Evolutionary conservation across 345 rosid species (phyloP).

Genomic region (Murraya paniculata): DNA sequence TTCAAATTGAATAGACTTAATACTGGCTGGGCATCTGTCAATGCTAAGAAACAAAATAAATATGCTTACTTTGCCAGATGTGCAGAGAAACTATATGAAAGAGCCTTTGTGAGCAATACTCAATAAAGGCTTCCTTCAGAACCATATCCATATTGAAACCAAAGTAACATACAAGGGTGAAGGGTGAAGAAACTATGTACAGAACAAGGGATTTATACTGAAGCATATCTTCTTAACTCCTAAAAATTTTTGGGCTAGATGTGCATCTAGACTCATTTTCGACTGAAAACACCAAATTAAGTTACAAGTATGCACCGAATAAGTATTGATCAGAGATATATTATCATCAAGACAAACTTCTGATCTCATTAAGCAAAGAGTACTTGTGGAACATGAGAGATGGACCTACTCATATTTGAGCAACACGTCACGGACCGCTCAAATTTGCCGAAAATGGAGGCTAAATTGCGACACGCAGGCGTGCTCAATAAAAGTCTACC

Average conservation of each 20-base stretch:
- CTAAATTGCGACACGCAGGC: rapidly evolving
- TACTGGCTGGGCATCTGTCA: background rate
- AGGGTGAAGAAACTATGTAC: background rate
- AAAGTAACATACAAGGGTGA: background rate
- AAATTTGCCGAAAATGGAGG: too few relatives aligned
- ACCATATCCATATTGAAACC: background rate
- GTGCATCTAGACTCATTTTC: background rate
- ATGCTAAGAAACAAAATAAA: background rate
- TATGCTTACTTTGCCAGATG: background rate
- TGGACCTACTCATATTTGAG: background rate
- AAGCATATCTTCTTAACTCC: background rate
- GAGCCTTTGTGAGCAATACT: background rate
- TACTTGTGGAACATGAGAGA: background rate
- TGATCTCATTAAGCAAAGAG: background rate
- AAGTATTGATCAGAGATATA: background rate
- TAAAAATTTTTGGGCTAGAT: background rate
- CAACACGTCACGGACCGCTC: too few relatives aligned
- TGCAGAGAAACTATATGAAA: background rate
- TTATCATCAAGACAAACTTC: background rate
- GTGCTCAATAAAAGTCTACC: too few relatives aligned
- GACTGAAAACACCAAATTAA: background rate
- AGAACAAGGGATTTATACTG: background rate
- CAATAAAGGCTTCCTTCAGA: background rate
- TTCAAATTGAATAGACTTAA: background rate
- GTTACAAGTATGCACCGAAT: background rate